A percentile compares a stretch with the other conserved stretches of the same genome.
Conservation (phyloP, 148 eudicot species). For the Dianthus caryophyllus region DNA sequence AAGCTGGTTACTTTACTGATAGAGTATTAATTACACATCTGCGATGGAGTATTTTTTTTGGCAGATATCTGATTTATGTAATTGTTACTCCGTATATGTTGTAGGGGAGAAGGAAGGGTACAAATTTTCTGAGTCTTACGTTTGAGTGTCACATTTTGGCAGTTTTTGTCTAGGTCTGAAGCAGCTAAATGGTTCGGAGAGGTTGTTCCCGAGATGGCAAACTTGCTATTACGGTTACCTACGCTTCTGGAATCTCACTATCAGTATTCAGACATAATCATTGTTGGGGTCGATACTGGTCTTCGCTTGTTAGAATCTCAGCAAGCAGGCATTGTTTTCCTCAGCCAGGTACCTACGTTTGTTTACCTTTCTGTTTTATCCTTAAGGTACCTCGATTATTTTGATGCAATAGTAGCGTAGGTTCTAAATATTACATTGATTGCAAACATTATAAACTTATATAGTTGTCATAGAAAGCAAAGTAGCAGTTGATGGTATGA, state of each 20-base stretch:
- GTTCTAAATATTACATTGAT: too few relatives aligned
- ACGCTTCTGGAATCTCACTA: slow-evolving; percentile 65
- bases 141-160: slow-evolving; percentile 21
- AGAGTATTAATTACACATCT: not conserved
- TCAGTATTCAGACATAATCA: slow-evolving; percentile 35
- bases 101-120: not conserved
- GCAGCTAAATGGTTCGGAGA: slow-evolving; percentile 70
- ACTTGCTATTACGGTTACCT: slow-evolving; percentile 57
- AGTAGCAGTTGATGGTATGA: too few relatives aligned
- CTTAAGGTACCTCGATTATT: not conserved
- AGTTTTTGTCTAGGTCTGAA: slow-evolving; percentile 71
- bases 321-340: slow-evolving; percentile 66
- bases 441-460: too few relatives aligned
- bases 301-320: slow-evolving; percentile 78
- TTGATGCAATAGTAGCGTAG: not conserved
- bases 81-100: not conserved
- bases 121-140: not conserved
- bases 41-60: not conserved
- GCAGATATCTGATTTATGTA: not conserved
- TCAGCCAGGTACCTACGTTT: slow-evolving; percentile 54
- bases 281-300: slow-evolving; percentile 47
- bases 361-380: not conserved
- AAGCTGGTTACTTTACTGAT: not conserved
- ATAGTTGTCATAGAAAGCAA: too few relatives aligned
- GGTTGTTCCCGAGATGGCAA: slow-evolving; percentile 65